Percentiles rank a stretch among this genome's conserved stretches.
Conservation (phyloP, 192 early-diverging fungal genomes). For the Powellomyces hirtus region DNA sequence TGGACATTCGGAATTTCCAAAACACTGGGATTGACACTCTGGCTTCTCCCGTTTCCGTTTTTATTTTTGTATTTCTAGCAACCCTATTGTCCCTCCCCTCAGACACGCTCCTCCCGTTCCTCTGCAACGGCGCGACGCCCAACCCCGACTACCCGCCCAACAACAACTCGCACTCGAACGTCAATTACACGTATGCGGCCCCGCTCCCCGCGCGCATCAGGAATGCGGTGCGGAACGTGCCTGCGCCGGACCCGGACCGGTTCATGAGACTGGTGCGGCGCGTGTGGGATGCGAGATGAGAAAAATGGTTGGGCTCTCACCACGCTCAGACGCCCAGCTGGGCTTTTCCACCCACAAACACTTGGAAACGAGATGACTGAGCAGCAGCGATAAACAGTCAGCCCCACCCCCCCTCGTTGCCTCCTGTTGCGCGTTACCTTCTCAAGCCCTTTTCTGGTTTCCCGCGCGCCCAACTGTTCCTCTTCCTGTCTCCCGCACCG, state of each 20-base stretch:
- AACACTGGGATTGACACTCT: background rate
- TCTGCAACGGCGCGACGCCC: background rate
- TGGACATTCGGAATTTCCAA: background rate
- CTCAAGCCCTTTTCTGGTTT: no score
- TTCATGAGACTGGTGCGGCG: slow-evolving; percentile 8
- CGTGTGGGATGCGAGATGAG: background rate
- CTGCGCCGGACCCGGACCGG: slow-evolving; percentile 1
- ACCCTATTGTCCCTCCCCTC: background rate
- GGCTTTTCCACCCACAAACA: no score
- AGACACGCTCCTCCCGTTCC: background rate
- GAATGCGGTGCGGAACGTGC: background rate
- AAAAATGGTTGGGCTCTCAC: no score
- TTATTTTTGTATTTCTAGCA: slow-evolving; percentile 1
- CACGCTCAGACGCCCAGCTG: no score
- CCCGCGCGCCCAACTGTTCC: no score
- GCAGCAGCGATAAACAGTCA: no score
- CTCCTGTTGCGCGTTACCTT: no score
- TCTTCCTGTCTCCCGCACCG: no score
- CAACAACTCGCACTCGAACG: background rate
- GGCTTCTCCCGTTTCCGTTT: background rate
- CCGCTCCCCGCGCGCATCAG: background rate
- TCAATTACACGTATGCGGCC: background rate
- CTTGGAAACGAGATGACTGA: no score
- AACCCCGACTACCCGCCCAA: background rate
- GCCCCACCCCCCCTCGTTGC: no score